phyloP scores from a whole-genome alignment of 1,284 basidiomycete genomes.

The Cutaneotrichosporon arboriforme region DNA sequence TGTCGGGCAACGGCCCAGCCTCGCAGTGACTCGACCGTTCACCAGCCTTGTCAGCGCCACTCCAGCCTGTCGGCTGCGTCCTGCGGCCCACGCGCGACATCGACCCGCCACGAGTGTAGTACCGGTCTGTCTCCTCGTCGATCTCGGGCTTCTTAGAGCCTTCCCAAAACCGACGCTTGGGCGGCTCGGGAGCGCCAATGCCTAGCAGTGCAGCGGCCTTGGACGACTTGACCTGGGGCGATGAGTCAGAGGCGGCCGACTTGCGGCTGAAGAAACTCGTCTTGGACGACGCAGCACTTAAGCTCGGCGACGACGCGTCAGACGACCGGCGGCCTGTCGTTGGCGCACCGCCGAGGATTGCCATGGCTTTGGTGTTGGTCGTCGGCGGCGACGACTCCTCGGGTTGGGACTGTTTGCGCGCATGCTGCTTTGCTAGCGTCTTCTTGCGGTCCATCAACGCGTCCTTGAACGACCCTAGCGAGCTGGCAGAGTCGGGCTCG shows the following conservation, averaged over 20 bases:
- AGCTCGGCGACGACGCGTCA: no score
- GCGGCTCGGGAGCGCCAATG: neutral
- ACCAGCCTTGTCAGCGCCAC: neutral
- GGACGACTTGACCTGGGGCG: neutral
- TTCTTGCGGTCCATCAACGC: neutral
- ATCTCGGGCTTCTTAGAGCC: no score
- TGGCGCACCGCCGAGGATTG: neutral
- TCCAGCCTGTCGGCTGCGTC: conserved; percentile 1
- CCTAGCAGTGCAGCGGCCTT: conserved; percentile 1
- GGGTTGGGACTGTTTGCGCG: no score
- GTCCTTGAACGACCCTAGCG: neutral
- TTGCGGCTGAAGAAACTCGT: no score
- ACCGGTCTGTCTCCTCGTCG: no score
- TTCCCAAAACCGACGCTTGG: neutral
- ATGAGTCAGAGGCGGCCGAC: no score
- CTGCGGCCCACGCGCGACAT: neutral
- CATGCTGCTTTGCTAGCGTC: neutral
- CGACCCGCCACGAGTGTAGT: no score
- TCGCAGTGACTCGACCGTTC: neutral
- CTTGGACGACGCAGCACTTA: no score
- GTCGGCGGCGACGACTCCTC: conserved; percentile 2
- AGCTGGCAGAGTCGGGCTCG: neutral
- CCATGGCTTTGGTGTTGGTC: conserved; percentile 3
- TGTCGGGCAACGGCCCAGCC: neutral
- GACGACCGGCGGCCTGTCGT: neutral